phyloP scores from a whole-genome alignment of 257 asterid genomes.

The Lithospermum erythrorhizon region DNA sequence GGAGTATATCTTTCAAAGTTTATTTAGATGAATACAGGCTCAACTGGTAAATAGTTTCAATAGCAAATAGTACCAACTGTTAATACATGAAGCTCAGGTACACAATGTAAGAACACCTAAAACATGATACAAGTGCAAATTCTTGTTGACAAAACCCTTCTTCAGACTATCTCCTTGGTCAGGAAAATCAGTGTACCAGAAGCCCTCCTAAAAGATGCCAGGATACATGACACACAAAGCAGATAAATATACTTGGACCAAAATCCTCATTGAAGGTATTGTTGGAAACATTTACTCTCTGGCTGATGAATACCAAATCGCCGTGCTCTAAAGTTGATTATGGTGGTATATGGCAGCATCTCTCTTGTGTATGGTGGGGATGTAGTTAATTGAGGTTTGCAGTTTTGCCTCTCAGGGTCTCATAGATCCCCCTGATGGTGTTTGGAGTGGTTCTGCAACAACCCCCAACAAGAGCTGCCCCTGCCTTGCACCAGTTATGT shows the following conservation, averaged over 20 bases:
- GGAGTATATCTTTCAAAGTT: no score
- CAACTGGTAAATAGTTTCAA: background rate
- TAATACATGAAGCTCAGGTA: background rate
- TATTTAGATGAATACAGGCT: background rate
- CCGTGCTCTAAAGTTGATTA: background rate
- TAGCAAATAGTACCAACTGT: background rate
- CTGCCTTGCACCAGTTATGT: constrained; percentile 72
- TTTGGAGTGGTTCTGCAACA: constrained; percentile 86
- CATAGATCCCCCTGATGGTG: constrained; percentile 47
- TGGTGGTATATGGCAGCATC: background rate
- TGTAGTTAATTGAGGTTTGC: background rate
- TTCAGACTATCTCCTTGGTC: background rate
- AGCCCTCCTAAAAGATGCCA: background rate
- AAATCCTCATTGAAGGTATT: no score
- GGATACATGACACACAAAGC: background rate
- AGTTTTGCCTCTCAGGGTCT: constrained; percentile 22
- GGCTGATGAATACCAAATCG: background rate
- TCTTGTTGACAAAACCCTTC: background rate
- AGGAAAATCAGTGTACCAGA: background rate
- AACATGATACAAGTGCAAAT: background rate
- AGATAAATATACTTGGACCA: background rate
- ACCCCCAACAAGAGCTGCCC: constrained; percentile 86
- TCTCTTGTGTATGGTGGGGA: background rate
- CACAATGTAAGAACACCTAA: background rate
- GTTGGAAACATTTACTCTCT: background rate